Evolutionary conservation across 106 monocot genomes (phyloP), one percentile per base, ranked within the genome.

Genomic region (Phalaenopsis aphrodite): DNA sequence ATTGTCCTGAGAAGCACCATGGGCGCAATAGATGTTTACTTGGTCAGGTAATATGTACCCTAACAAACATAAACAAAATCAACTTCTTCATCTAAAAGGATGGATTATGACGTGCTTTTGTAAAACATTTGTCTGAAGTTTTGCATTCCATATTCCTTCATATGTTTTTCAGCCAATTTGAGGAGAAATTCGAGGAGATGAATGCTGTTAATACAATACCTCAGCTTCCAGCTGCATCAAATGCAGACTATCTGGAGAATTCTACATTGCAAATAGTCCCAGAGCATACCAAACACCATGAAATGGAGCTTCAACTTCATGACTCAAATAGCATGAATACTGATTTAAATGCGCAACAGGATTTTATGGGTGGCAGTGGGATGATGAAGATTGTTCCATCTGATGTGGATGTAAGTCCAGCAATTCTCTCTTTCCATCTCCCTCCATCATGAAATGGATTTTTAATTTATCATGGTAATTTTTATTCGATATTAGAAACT

Each of bases 11-110:
- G 94, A 81, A 95, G 94, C 83, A 87, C 88, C 55, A 88, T 90
- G 89, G 94, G 94, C 49, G 86, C 94, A 4, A 92, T 95, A 39
- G 88, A 95, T 84, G 91, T 95, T 11, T 92, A 95, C 61, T 92
- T 95, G 84, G 90, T 95, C 36, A 95, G 94, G 94, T 95, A 86
- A 80, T 55, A 19, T 15, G 71, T 49, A n/a, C 56, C 3, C n/a
- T 14, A 48, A 5, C 38, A 69, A 69, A 39, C 69, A 9, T 37
- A 37, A 39, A 39, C 30, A 38, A 39, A 69, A 69, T 69, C 11
- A 39, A 12, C 8, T 39, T 69, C 14, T 16, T 69, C 38, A 69
- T 69, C 69, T 69, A 11, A 11, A 69, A 38, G 69, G 38, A 38
- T 69, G 14, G 38, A 38, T 39, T 11, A 39, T 69, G 69, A 39